These are phyloP conservation scores for Fusarium multiceps DNA, from an alignment of 2,329 filamentous ascomycete genomes.

Conservation along the genomic window DNA sequence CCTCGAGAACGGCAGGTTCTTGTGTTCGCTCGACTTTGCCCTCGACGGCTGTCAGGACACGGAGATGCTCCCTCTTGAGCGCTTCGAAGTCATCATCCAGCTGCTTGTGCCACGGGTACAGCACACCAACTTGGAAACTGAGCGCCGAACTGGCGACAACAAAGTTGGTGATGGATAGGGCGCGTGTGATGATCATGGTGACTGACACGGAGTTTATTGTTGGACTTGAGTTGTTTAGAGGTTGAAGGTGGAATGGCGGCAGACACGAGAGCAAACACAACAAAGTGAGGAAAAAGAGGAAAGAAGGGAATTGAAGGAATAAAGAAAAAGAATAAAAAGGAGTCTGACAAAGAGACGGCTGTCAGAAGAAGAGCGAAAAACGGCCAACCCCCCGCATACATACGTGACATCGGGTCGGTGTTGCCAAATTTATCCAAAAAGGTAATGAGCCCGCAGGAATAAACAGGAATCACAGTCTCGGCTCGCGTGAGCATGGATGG, in stretches of 20 bases:
- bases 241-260: neutral
- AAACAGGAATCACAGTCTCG: constrained; percentile 30
- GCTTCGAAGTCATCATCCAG: constrained; percentile 68
- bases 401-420: constrained; percentile 29
- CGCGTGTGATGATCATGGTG: constrained; percentile 44
- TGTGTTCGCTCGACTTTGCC: constrained; percentile 16
- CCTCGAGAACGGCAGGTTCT: constrained; percentile 22
- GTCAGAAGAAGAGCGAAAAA: constrained; percentile 9
- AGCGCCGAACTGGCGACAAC: constrained; percentile 72
- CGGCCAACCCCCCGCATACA: constrained; percentile 28
- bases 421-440: constrained; percentile 37
- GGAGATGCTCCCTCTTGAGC: constrained; percentile 44
- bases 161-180: constrained; percentile 61
- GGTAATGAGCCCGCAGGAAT: constrained; percentile 31
- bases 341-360: neutral
- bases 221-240: neutral
- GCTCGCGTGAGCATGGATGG: constrained; percentile 26
- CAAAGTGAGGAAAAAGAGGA: constrained; percentile 1
- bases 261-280: constrained; percentile 18
- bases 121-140: constrained; percentile 74
- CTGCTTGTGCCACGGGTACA: constrained; percentile 77
- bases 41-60: constrained; percentile 36
- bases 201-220: neutral
- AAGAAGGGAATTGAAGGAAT: constrained; percentile 5
- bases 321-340: constrained; percentile 16